Conservation (phyloP, 768 basidiomycete genomes). For the Hemileccinum impolitum region DNA sequence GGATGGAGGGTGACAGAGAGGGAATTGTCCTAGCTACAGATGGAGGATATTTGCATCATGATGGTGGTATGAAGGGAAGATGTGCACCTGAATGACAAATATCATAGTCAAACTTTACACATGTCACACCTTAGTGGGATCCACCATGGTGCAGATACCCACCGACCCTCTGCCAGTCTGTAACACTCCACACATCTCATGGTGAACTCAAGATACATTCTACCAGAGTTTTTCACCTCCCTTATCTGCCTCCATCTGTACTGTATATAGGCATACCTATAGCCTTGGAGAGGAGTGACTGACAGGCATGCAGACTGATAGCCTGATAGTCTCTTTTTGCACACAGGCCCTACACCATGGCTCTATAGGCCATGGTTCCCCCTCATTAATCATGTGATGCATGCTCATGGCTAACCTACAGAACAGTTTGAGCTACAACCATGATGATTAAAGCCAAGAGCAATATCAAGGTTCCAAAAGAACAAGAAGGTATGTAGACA, state of each 20-base stretch:
- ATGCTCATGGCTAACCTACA: background rate
- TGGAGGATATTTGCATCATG: conserved; percentile 64
- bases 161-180: conserved; percentile 56
- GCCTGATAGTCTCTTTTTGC: too few species aligned
- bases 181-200: conserved; percentile 90
- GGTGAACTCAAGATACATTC: conserved; percentile 85
- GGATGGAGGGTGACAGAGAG: conserved; percentile 66
- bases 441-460: conserved; percentile 50
- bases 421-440: conserved; percentile 1
- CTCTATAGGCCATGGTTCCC: too few species aligned
- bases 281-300: too few species aligned
- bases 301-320: too few species aligned
- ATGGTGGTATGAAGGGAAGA: conserved; percentile 34
- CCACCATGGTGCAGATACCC: conserved; percentile 22
- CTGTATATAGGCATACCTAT: too few species aligned
- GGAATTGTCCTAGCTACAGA: conserved; percentile 76
- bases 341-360: too few species aligned
- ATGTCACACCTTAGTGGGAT: conserved; percentile 30
- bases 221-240: too few species aligned
- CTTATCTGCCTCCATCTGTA: too few species aligned
- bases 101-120: conserved; percentile 23
- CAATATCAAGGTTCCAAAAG: conserved; percentile 64
- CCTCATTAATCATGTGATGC: background rate
- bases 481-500: conserved; percentile 56
- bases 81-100: background rate